Evolutionary conservation across 1,139 yeast genomes (phyloP).

Genomic region (Saccharomycopsis crataegensis): DNA sequence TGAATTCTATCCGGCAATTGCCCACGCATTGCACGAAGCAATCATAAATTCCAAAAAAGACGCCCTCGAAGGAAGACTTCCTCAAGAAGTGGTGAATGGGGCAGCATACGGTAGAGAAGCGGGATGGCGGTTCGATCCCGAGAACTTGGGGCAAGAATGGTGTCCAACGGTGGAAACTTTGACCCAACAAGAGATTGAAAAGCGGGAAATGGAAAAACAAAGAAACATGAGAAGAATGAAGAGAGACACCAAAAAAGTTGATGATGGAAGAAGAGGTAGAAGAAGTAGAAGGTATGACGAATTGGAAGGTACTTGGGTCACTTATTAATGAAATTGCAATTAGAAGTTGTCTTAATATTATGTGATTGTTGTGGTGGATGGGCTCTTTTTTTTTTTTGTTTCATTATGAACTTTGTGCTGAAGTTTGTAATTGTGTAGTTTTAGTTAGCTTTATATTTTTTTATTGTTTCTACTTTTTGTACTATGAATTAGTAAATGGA

Average conservation of each 20-base stretch:
- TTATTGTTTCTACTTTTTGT: neutral
- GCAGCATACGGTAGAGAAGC: conserved; percentile 55
- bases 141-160: conserved; percentile 69
- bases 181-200: conserved; percentile 89
- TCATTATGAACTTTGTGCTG: neutral
- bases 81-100: conserved; percentile 50
- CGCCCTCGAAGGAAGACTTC: conserved; percentile 69
- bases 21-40: conserved; percentile 80
- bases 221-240: conserved; percentile 85
- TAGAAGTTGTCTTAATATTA: neutral
- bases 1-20: conserved; percentile 86
- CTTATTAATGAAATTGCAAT: conserved; percentile 1
- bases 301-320: conserved; percentile 33
- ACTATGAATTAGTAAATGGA: neutral
- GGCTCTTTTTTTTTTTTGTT: neutral
- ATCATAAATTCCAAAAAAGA: conserved; percentile 73
- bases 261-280: conserved; percentile 36
- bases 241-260: conserved; percentile 76
- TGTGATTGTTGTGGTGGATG: neutral
- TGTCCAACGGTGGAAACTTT: conserved; percentile 81
- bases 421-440: neutral
- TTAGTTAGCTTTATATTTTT: neutral
- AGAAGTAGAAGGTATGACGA: conserved; percentile 55
- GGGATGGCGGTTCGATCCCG: conserved; percentile 58
- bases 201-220: conserved; percentile 91